A percentile compares a stretch with the other conserved stretches of the same genome.
phyloP scores from a whole-genome alignment of 2,329 filamentous ascomycete genomes.

The Curvularia sp. region DNA sequence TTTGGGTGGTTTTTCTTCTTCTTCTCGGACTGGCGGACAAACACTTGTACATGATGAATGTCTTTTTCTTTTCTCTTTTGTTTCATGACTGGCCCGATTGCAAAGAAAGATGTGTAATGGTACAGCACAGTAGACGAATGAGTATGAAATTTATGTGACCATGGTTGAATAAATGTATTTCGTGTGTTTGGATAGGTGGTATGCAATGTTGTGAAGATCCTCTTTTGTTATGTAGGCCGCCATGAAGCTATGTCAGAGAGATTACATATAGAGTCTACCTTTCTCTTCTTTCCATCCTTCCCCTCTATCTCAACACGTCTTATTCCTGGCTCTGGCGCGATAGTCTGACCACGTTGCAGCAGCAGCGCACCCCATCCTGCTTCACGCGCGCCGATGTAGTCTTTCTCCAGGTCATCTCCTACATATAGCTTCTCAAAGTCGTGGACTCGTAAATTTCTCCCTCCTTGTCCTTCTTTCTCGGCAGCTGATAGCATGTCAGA shows the following conservation, averaged over 20 bases:
- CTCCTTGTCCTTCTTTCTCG: slow-evolving; percentile 28
- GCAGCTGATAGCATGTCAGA: slow-evolving; percentile 21
- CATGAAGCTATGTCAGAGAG: background rate
- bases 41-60: slow-evolving; percentile 16
- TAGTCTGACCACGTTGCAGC: slow-evolving; percentile 42
- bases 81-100: background rate
- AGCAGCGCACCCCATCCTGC: slow-evolving; percentile 59
- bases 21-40: slow-evolving; percentile 6
- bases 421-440: slow-evolving; percentile 59
- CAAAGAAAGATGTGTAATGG: background rate
- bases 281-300: background rate
- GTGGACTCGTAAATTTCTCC: slow-evolving; percentile 9
- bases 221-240: background rate
- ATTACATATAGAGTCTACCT: background rate
- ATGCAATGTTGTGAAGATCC: background rate
- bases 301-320: background rate
- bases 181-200: background rate
- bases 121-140: background rate
- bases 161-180: background rate
- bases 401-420: slow-evolving; percentile 62
- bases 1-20: slow-evolving; percentile 1
- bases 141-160: background rate
- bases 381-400: slow-evolving; percentile 57
- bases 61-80: slow-evolving; percentile 12
- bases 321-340: background rate